Evolutionary conservation across 2,329 filamentous ascomycete species (phyloP), one percentile per base, ranked within the genome.

Genomic region (Talaromyces sp.): DNA sequence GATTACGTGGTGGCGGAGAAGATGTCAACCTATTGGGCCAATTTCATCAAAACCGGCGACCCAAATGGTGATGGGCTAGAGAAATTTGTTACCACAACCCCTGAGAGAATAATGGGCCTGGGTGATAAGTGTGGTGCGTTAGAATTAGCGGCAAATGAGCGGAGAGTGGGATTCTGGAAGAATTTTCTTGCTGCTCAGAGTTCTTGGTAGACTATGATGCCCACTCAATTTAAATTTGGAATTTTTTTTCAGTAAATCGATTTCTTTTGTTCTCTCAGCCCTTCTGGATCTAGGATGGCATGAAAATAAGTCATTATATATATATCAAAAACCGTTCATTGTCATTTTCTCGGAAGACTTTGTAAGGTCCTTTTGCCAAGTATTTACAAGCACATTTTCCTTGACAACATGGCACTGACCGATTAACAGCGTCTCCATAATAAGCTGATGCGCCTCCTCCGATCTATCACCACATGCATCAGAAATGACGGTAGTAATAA

Each of bases 11-110:
- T 74, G 44, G 65, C 60, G 1, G 39, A 52, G 1, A 66, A 62
- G 48, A 65, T 76, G 50, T 71, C 74, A 56, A 64, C 63, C 3
- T 75, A 75, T 63, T 70, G 75, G 61, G 69, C 67, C 12, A 72
- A 71, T 59, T 76, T 74, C 58, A 71, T 68, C 37, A 67, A 66
- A 61, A 72, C 63, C 8, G 72, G 72, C 2, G 65, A 69, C 31
- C 74, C 73, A 66, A 73, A 71, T 50, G 46, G 21, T 5, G 46
- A 50, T 9, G 46, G 46, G 16, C 21, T 50, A 1, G n/a, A 33
- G 8, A 23, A 50, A 6, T 50, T 50, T 50, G 46, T 50, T 23
- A 50, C 46, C 23, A 50, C 46, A 2, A 23, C 16, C 7, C 25
- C 46, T 25, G 23, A 50, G 21, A 23, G 18, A 18, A 50, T 50